phyloP scores from a whole-genome alignment of 2,329 filamentous ascomycete species.

The Alternaria arbusti region DNA sequence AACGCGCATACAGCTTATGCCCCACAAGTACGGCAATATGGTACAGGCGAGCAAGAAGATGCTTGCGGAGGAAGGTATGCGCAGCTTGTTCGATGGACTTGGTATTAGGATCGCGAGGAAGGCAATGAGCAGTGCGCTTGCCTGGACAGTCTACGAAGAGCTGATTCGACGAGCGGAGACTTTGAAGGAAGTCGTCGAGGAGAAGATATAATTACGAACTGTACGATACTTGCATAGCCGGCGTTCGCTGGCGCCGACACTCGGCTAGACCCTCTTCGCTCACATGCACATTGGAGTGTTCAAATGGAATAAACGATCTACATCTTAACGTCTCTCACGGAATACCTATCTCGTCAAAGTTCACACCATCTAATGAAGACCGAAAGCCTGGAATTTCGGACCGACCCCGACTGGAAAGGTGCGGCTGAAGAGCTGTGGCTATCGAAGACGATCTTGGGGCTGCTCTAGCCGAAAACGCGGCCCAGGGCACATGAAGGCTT shows the following conservation, averaged over 20 bases:
- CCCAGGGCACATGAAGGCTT: constrained; percentile 19
- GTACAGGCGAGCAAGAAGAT: constrained; percentile 77
- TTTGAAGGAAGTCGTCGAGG: constrained; percentile 38
- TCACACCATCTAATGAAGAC: neutral
- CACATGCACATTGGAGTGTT: constrained; percentile 6
- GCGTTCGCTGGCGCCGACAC: constrained; percentile 3
- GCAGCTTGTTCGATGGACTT: constrained; percentile 84
- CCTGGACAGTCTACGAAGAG: constrained; percentile 98
- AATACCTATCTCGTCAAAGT: neutral
- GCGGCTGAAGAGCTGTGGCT: constrained; percentile 9
- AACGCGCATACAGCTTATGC: constrained; percentile 90
- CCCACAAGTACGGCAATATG: constrained; percentile 81
- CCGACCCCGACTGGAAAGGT: constrained; percentile 1
- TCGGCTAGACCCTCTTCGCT: constrained; percentile 13
- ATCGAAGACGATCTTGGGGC: neutral
- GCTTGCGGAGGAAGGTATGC: constrained; percentile 78
- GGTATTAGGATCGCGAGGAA: constrained; percentile 88
- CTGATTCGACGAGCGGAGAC: constrained; percentile 75
- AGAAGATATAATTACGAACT: constrained; percentile 24
- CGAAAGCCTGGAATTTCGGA: neutral
- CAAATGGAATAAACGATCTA: neutral
- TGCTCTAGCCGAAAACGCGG: constrained; percentile 19
- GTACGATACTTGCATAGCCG: constrained; percentile 14
- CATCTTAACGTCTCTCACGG: neutral
- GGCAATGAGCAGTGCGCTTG: constrained; percentile 89